Base-by-base conservation (phyloP, 2,329 filamentous ascomycete genomes). In the Paramyrothecium sp. region DNA sequence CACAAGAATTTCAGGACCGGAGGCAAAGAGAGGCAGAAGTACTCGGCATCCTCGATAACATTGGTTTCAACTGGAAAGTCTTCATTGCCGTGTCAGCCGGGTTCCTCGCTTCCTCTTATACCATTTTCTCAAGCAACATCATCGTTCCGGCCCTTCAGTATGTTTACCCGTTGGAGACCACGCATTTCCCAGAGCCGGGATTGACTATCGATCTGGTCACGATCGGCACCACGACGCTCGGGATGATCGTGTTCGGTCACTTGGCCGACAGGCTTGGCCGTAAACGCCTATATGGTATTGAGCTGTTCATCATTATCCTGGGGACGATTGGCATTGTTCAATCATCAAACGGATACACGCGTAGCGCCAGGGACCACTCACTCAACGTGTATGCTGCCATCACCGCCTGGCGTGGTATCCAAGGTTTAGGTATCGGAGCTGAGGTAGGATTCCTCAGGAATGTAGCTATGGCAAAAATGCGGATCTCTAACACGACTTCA, bases 31-130 rank as follows among this genome's bases (percentile, higher is more conserved):
- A 58, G 19, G 38, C 38, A 21, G 54, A 61, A 50, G 61, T 63
- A 46, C 47, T 61, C 38, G 38, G 38, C 5, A 44, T 44, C 38
- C 38, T 64, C 13, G 57, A 63, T 30, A 55, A 63, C 30, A 61
- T 60, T 26, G 66, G 65, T 17, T 70, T 70, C 55, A 65, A 65
- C 30, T 65, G 56, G 57, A 57, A 54, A 16, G 62, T 71, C 52
- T 69, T 63, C 56, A 59, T 61, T 19, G 68, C 67, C 10, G 66
- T 63, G 5, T 60, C 62, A 10, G 63, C 63, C 2, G 69, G 69
- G 10, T 71, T 70, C 56, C 57, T 71, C 12, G 65, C 68, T 3
- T 66, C 67, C 2, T 69, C 67, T 16, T 71, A 66, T 56, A 67
- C 65, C 54, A 54, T 71, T 2, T 67, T 71, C 56, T 61, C 68